Evolutionary conservation across 108 stramenopile species (phyloP).

Genomic region (Pseudonitzschia multistriata): DNA sequence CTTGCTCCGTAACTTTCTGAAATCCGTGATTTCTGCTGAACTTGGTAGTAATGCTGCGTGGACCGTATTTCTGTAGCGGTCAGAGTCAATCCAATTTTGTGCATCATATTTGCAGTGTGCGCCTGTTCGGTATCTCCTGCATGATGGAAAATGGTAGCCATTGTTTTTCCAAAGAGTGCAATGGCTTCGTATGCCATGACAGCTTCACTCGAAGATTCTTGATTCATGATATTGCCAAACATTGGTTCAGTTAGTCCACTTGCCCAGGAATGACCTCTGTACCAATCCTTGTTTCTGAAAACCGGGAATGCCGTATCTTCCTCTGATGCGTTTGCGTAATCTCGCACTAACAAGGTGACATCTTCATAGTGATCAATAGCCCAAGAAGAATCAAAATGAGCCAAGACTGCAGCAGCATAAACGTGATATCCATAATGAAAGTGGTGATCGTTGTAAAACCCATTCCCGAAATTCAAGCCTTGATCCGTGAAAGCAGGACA

Average conservation of each 20-base stretch:
- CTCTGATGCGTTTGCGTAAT: conserved; percentile 84
- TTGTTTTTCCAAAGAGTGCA: conserved; percentile 79
- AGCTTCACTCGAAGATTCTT: conserved; percentile 90
- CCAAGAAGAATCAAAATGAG: conserved; percentile 78
- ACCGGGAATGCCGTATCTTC: conserved; percentile 78
- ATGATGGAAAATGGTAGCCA: conserved; percentile 40
- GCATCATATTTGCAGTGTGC: conserved; percentile 45
- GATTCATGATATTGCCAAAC: conserved; percentile 86
- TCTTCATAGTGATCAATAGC: conserved; percentile 69
- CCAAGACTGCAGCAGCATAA: conserved; percentile 83
- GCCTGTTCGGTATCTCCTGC: conserved; percentile 38
- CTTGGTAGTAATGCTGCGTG: conserved; percentile 86
- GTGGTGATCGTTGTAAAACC: conserved; percentile 91
- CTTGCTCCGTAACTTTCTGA: conserved; percentile 43
- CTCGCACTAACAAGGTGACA: conserved; percentile 79
- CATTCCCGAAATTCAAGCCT: conserved; percentile 85
- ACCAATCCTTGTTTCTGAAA: conserved; percentile 86
- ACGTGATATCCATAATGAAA: conserved; percentile 91
- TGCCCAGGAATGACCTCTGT: conserved; percentile 33
- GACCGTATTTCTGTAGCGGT: conserved; percentile 78
- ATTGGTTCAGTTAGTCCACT: conserved; percentile 65
- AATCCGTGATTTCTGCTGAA: conserved; percentile 39
- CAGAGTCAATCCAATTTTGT: conserved; percentile 64
- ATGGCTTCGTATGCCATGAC: conserved; percentile 90
- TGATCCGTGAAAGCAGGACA: conserved; percentile 83